Evolutionary conservation across 2,329 filamentous ascomycete genomes (phyloP).

Genomic region (Herpotrichia juniperi): DNA sequence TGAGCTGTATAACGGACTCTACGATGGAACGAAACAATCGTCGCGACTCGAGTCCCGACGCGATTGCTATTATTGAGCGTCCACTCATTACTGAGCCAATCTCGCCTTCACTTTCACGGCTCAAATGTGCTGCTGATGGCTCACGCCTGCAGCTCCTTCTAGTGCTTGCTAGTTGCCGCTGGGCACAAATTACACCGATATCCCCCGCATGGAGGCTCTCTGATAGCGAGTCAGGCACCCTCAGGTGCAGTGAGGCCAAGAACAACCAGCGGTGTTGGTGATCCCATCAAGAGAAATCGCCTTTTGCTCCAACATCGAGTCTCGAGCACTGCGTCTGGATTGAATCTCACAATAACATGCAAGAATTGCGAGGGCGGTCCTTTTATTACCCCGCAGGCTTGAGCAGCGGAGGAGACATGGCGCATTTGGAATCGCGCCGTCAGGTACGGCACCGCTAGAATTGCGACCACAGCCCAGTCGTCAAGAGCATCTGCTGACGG

Average conservation of each 20-base stretch:
- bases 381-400: constrained; percentile 4
- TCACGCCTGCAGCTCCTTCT: not conserved
- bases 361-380: not conserved
- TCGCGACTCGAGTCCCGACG: too few relatives aligned
- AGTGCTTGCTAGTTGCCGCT: constrained; percentile 1
- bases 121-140: not conserved
- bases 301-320: not conserved
- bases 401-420: not conserved
- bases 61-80: not conserved
- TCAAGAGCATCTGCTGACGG: constrained; percentile 26
- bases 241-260: not conserved
- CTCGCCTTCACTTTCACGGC: not conserved
- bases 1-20: not conserved
- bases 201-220: constrained; percentile 5
- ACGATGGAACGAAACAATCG: too few relatives aligned
- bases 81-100: not conserved
- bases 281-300: not conserved
- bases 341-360: not conserved
- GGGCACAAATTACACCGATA: not conserved
- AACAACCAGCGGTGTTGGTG: not conserved
- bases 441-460: constrained; percentile 1
- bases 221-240: constrained; percentile 1
- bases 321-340: not conserved
- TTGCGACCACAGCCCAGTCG: not conserved
- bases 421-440: constrained; percentile 2